Evolutionary conservation across 495 filamentous ascomycete genomes (phyloP), one percentile per base, ranked within the genome.

Genomic region (Penicillium antarcticum): DNA sequence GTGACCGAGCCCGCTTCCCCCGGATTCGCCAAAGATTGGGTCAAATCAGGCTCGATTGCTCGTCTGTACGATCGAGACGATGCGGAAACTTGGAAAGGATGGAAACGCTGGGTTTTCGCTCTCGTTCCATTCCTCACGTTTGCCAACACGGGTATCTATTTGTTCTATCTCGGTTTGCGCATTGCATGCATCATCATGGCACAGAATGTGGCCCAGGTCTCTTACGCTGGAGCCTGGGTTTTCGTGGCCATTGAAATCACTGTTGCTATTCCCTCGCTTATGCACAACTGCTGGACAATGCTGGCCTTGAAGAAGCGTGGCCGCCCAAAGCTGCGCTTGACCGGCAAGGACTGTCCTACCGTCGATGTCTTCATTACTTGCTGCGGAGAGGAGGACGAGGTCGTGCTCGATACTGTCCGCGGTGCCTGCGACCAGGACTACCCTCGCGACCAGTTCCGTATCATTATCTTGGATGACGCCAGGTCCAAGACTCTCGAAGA

Each of bases 401-500:
- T 83, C 5, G 68, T 82, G n/a, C 51, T 81, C 2, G 77, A 82
- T 54, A 83, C 80, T 2, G 65, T 73, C 5, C 63, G 68, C 24
- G 80, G 75, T 19, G 74, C 79, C 2, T 60, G 60, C 34, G 63
- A 68, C 21, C 56, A 74, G 36, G 77, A 82, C 51, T 83, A 80
- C 53, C 80, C 80, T 0, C 40, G 18, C 23, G 64, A 80, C 44
- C 60, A 59, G 3, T 78, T 79, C 53, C 61, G 79, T 23, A 68
- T 82, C 3, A 67, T 81, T 21, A 61, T 82, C 4, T 56, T 75
- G n/a, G 80, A 83, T 45, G 80, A 83, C 51, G 77, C 58, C 18
- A 59, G 62, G 23, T 71, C 67, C 11, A 52, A 56, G 0, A 65
- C 66, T 5, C 55, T 81, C 4, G 58, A 69, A 46, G 56, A 58